Conservation (phyloP, 345 rosid genomes). For the Nasturtium officinale region DNA sequence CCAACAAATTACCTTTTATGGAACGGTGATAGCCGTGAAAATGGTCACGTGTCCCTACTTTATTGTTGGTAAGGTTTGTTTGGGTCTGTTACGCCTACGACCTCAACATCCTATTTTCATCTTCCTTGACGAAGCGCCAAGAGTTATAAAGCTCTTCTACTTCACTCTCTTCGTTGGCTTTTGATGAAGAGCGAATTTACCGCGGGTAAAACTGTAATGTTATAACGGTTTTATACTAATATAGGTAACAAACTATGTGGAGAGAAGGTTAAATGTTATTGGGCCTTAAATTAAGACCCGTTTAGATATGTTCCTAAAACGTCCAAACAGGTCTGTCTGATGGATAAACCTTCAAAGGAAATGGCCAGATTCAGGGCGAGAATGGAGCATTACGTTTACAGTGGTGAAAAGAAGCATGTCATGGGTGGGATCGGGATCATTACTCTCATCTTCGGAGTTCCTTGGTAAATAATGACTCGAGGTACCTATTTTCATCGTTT, state of each 20-base stretch:
- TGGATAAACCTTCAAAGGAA: slow-evolving; percentile 20
- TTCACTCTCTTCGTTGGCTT: neutral
- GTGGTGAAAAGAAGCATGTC: slow-evolving; percentile 91
- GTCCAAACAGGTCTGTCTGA: neutral
- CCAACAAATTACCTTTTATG: slow-evolving; percentile 5
- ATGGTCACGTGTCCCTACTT: neutral
- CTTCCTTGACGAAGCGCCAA: neutral
- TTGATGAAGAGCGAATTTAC: neutral
- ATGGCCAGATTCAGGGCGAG: slow-evolving; percentile 50
- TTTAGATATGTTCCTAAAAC: neutral
- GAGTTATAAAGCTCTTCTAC: neutral
- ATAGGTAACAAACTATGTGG: neutral
- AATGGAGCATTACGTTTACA: slow-evolving; percentile 65
- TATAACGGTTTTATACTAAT: neutral
- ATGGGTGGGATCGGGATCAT: slow-evolving; percentile 67
- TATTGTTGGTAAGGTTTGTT: slow-evolving; percentile 10
- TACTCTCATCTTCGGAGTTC: slow-evolving; percentile 61
- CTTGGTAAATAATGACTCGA: slow-evolving; percentile 78
- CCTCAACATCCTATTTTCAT: neutral
- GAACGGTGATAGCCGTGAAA: neutral
- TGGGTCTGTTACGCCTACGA: neutral
- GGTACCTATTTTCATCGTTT: slow-evolving; percentile 38
- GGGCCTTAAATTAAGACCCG: neutral
- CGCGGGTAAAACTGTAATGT: neutral
- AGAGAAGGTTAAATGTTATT: neutral